Percentiles rank a stretch among this genome's conserved stretches.
These are phyloP conservation scores for Nevesoporus exiguus DNA, from an alignment of 768 basidiomycete genomes.

Conservation along the genomic window DNA sequence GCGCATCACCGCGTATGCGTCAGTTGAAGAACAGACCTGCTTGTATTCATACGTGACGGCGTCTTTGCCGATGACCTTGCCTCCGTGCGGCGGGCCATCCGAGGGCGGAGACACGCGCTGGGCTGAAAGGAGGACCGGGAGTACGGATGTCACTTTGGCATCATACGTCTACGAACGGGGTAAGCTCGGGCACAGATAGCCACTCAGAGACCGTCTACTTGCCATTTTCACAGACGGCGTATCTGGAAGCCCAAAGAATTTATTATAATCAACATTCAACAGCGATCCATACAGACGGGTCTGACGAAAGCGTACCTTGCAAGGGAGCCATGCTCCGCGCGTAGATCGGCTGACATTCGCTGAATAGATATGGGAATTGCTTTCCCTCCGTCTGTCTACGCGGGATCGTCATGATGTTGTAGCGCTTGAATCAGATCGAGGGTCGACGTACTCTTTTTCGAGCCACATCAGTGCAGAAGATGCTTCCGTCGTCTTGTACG, in stretches of 20 bases:
- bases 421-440: background rate
- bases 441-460: constrained; percentile 57
- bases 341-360: constrained; percentile 91
- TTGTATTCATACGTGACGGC: constrained; percentile 69
- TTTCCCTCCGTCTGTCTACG: constrained; percentile 83
- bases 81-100: constrained; percentile 66
- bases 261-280: no score
- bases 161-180: constrained; percentile 60
- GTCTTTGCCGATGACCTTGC: constrained; percentile 72
- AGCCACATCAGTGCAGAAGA: background rate
- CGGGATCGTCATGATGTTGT: background rate
- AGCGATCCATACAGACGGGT: background rate
- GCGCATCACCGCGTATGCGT: background rate
- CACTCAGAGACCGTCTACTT: constrained; percentile 18
- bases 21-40: constrained; percentile 48
- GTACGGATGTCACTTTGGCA: constrained; percentile 71
- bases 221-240: constrained; percentile 85
- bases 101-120: constrained; percentile 73
- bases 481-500: constrained; percentile 62
- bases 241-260: constrained; percentile 44
- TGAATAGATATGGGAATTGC: constrained; percentile 81
- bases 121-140: constrained; percentile 86
- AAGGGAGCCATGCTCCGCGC: constrained; percentile 75
- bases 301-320: constrained; percentile 50
- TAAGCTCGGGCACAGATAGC: background rate